Evolutionary conservation across 345 rosid genomes (phyloP).

Genomic region (Populus tremula): DNA sequence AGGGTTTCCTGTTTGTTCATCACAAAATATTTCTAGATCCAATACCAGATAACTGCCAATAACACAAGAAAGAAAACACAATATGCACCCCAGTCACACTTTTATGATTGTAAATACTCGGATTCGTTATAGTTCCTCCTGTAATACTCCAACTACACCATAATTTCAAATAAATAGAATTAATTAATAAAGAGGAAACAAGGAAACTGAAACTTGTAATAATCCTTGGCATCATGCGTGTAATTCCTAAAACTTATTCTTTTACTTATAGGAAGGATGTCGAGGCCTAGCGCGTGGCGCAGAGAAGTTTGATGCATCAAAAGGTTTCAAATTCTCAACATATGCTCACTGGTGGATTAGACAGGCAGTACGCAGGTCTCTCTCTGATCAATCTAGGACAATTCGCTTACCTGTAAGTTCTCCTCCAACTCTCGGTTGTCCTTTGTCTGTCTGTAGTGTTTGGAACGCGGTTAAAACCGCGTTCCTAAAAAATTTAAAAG

Average conservation of each 20-base stretch:
- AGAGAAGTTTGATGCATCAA: conserved; percentile 93
- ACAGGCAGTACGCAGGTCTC: conserved; percentile 84
- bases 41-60: background rate
- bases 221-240: background rate
- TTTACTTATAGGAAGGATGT: conserved; percentile 73
- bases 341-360: conserved; percentile 99
- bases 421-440: conserved; percentile 2
- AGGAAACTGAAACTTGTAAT: too few species aligned
- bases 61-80: background rate
- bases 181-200: background rate
- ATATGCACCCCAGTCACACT: background rate
- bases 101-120: background rate
- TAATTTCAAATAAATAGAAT: background rate
- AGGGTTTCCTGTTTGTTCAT: background rate
- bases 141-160: background rate
- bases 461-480: too few species aligned
- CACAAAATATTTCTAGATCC: background rate
- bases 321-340: conserved; percentile 94
- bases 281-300: conserved; percentile 87
- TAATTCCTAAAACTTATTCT: conserved; percentile 11
- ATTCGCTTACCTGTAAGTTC: conserved; percentile 78
- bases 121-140: background rate
- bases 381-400: conserved; percentile 81
- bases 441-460: conserved; percentile 3
- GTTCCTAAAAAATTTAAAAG: too few species aligned